Evolutionary conservation across 441 rosid genomes (phyloP), one percentile per base, ranked within the genome.

Genomic region (Theobroma grandiflorum): DNA sequence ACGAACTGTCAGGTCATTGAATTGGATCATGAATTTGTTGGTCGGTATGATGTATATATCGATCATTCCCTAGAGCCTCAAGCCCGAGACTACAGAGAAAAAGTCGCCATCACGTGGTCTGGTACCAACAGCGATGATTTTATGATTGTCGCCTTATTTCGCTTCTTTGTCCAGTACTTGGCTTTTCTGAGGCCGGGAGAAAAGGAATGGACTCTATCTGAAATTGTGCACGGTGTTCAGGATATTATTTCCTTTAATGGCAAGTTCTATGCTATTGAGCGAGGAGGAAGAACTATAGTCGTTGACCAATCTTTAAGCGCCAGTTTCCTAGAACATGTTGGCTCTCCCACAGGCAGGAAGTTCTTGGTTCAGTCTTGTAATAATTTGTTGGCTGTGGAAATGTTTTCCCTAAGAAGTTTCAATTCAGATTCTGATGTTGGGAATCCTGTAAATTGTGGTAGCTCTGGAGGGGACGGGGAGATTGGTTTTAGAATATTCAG

Each of bases 11-110:
- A 73, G n/a, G 72, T 76, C 42, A 0, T 61, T 70, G 86, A 81
- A 72, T 66, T 85, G 69, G 79, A 79, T 42, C 78, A 75, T 45
- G 81, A 78, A 67, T 84, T 67, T 62, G 68, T 78, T 42, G 76
- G 3, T 72, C 49, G 2, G 6, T 38, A 5, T 70, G 0, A 15
- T 22, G 4, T 47, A 1, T 16, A 35, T 14, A 45, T 45, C 5
- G 38, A 12, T 12, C 40, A 47, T 69, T 0, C 58, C 47, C 6
- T 14, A 35, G 62, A 52, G 31, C 40, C 45, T 11, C 16, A 45
- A 45, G 7, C 1, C n/a, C n/a, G 9, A 12, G 20, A 26, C 11
- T 26, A 15, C 20, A 31, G 6, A 11, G 1, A 37, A 11, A 72
- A 72, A 20, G 12, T 72, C 2, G 64, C 42, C 4, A 20, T 38